Evolutionary conservation across 352 stramenopile species (phyloP).

Genomic region (Phytophthora litchii): DNA sequence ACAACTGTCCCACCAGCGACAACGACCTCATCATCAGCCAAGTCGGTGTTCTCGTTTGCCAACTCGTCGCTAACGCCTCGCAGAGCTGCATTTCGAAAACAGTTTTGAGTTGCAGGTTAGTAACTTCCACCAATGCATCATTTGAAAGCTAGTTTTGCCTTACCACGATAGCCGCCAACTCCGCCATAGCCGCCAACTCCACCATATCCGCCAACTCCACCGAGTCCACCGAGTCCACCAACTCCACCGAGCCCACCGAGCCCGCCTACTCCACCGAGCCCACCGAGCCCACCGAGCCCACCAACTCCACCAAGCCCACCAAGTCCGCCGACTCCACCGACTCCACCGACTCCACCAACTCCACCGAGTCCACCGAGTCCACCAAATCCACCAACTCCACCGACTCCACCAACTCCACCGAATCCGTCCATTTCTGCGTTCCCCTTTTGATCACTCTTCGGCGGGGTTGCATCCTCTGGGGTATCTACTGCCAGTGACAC

Average conservation of each 20-base stretch:
- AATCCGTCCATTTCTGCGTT: background rate
- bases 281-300: slow-evolving; percentile 1
- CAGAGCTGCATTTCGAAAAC: slow-evolving; percentile 18
- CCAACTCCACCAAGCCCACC: slow-evolving; percentile 6
- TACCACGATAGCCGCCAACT: slow-evolving; percentile 22
- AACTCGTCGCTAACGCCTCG: slow-evolving; percentile 19
- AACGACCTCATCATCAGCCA: slow-evolving; percentile 25
- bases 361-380: slow-evolving; percentile 7
- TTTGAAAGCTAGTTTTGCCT: too few relatives aligned
- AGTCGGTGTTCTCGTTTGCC: background rate
- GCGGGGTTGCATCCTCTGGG: slow-evolving; percentile 2
- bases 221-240: slow-evolving; percentile 5
- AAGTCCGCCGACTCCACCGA: slow-evolving; percentile 10
- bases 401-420: background rate
- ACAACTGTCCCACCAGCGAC: slow-evolving; percentile 22
- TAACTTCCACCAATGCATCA: background rate
- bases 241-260: slow-evolving; percentile 7
- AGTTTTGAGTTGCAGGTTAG: slow-evolving; percentile 1
- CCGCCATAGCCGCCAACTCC: slow-evolving; percentile 8
- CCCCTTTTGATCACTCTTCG: slow-evolving; percentile 1
- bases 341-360: slow-evolving; percentile 5
- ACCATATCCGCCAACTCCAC: slow-evolving; percentile 5
- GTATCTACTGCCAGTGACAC: slow-evolving; percentile 15
- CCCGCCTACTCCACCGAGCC: slow-evolving; percentile 1
- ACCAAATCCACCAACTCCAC: slow-evolving; percentile 7